phyloP scores from a whole-genome alignment of 108 stramenopile species.

The Skeletonema grethae region DNA sequence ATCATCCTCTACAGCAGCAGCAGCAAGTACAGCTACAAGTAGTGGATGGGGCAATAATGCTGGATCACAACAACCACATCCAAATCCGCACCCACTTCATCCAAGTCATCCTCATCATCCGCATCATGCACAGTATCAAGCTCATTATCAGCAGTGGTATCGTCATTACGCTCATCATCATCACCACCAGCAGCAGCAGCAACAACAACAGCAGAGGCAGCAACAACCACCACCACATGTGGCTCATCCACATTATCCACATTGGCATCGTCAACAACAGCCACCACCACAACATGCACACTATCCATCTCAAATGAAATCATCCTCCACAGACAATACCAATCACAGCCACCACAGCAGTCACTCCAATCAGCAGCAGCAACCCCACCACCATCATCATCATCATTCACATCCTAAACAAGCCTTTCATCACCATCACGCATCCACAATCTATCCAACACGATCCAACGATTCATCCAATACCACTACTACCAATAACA shows the following conservation, averaged over 20 bases:
- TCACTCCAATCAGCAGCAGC: too few species aligned
- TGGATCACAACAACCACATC: background rate
- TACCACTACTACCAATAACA: background rate
- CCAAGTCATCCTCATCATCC: slow-evolving; percentile 1
- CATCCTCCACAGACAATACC: too few species aligned
- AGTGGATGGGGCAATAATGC: background rate
- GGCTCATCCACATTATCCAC: background rate
- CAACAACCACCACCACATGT: background rate
- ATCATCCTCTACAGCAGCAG: background rate
- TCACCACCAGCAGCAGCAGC: background rate
- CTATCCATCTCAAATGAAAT: too few species aligned
- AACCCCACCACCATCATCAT: too few species aligned
- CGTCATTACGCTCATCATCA: slow-evolving; percentile 1
- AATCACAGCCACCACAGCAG: too few species aligned
- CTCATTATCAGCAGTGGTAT: slow-evolving; percentile 2
- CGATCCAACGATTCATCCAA: background rate
- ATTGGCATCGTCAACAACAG: background rate
- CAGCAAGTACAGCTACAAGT: background rate
- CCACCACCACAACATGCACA: too few species aligned
- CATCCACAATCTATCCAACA: background rate
- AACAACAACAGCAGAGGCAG: background rate
- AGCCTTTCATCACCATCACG: background rate
- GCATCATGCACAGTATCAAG: background rate
- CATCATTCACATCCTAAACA: too few species aligned
- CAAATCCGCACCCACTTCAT: background rate